Percentiles rank a stretch among this genome's conserved stretches.
These are phyloP conservation scores for Malassezia globosa DNA, from an alignment of 1,284 basidiomycete species.

Conservation along the genomic window DNA sequence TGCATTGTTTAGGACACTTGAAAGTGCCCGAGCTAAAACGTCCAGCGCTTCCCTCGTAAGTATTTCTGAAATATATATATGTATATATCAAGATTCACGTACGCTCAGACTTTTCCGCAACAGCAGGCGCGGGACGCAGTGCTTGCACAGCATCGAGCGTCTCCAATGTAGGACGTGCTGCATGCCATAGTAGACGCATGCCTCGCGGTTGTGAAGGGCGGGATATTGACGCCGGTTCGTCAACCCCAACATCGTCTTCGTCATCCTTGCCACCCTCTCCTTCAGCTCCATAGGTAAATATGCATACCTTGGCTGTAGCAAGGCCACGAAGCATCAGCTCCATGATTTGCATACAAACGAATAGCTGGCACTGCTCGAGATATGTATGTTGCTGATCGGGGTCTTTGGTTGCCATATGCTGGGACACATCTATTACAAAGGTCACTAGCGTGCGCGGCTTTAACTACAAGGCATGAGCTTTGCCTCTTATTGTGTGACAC, in stretches of 20 bases:
- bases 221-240: too few species aligned
- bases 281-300: conserved; percentile 8
- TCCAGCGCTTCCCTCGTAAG: too few species aligned
- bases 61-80: too few species aligned
- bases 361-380: conserved; percentile 7
- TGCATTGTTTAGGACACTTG: too few species aligned
- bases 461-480: background rate
- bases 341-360: conserved; percentile 8
- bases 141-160: conserved; percentile 2
- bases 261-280: background rate
- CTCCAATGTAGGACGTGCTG: conserved; percentile 11
- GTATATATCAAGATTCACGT: too few species aligned
- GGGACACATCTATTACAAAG: conserved; percentile 15
- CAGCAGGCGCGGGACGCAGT: background rate
- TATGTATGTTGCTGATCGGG: background rate
- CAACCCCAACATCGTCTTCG: background rate
- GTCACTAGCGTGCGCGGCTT: conserved; percentile 14
- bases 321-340: conserved; percentile 17
- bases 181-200: conserved; percentile 1
- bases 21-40: too few species aligned
- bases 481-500: background rate
- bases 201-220: too few species aligned
- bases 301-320: conserved; percentile 10
- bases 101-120: conserved; percentile 8
- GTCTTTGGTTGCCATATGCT: background rate